Base-by-base conservation (phyloP, 148 eudicot species). In the Rhododendron vialii region DNA sequence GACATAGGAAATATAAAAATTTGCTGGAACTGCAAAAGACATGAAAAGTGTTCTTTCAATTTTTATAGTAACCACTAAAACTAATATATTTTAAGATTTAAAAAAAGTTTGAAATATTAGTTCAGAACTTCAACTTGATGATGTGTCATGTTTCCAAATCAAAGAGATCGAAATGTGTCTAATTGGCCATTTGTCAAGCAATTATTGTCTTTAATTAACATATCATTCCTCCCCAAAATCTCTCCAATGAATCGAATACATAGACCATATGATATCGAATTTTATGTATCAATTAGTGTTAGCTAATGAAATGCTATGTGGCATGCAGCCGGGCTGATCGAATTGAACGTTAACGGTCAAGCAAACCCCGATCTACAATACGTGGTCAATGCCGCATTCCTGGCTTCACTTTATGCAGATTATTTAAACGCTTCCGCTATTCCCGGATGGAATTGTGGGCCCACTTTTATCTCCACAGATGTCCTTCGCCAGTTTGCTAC, bases 391-490 rank as follows among this genome's bases (percentile, higher is more conserved):
- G 89, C 98, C 7, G 95, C 97, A 12, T 95, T 95, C 87, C 85
- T 95, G 87, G 91, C 97, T 9, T 88, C 93, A 36, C 88, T 95
- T 2, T 95, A 89, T 77, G 95, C 89, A 41, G 98, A 95, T 87
- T 95, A 95, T 82, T 59, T 95, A 93, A 86, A 93, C 50, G 94
- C 95, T 11, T 88, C 88, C 1, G 91, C 84, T 3, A 90, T 92
- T 74, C 95, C 98, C 13, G 96, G 97, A 26, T 93, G 92, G 94
- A 20, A 81, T 48, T 95, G 98, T 57, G 98, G 96, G 78, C 89
- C 92, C 33, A 18, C 26, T 78, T 95, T 91, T 85, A 69, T 90
- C 85, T 7, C 83, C 5, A 78, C 87, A 0, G 67, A 82, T n/a
- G 83, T 47, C 47, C 93, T 95, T 51, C 92, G 92, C 33, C 71